Evolutionary conservation across 345 rosid genomes (phyloP).

Genomic region (Aquilaria sinensis): DNA sequence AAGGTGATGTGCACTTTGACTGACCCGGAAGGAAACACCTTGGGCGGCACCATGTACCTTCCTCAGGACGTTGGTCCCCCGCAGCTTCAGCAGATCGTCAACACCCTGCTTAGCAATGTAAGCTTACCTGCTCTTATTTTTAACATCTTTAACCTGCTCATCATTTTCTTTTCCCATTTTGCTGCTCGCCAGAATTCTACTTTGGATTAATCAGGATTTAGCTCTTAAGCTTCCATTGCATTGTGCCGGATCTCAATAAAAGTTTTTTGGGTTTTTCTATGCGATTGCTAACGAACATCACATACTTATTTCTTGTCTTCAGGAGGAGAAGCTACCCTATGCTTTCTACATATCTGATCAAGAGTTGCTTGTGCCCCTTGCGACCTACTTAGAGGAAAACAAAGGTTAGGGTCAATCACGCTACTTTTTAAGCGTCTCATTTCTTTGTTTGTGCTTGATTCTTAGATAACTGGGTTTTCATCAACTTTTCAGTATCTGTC

Average conservation of each 20-base stretch:
- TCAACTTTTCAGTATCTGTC: conserved; percentile 65
- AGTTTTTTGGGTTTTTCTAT: too few relatives aligned
- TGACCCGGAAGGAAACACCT: conserved; percentile 67
- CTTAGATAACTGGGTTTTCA: conserved; percentile 7
- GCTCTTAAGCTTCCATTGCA: too few relatives aligned
- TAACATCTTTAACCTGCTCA: neutral
- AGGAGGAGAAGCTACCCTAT: conserved; percentile 92
- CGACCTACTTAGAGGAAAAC: conserved; percentile 72
- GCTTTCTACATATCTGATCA: conserved; percentile 77
- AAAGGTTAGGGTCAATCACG: conserved; percentile 34
- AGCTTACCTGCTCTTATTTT: neutral
- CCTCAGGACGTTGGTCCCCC: conserved; percentile 79
- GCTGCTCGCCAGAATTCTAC: neutral
- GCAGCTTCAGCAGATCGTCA: conserved; percentile 85
- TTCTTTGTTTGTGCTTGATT: neutral
- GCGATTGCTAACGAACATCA: neutral
- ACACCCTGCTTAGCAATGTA: conserved; percentile 71
- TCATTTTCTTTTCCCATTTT: neutral
- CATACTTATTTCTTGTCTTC: conserved; percentile 11
- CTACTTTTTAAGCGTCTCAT: neutral
- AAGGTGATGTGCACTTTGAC: conserved; percentile 76
- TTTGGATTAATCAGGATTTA: conserved; percentile 5
- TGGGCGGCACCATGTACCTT: conserved; percentile 73
- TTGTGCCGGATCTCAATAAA: neutral
- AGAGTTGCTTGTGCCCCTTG: conserved; percentile 82